phyloP scores from a whole-genome alignment of 1,139 yeast species.

The Blastobotrys malaysiensis region DNA sequence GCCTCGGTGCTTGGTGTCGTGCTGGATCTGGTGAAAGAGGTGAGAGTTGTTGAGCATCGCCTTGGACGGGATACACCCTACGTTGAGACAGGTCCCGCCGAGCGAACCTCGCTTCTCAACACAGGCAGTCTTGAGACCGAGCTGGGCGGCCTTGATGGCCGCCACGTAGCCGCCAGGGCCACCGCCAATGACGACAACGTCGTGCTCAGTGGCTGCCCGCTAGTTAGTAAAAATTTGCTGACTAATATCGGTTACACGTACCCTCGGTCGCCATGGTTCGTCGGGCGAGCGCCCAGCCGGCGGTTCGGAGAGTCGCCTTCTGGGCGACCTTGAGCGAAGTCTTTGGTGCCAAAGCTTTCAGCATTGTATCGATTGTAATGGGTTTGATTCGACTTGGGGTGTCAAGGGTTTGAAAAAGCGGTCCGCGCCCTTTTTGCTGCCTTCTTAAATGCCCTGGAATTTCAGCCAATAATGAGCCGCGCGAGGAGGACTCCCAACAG shows the following conservation, averaged over 20 bases:
- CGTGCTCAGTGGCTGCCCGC: conserved; percentile 48
- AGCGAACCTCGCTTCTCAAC: conserved; percentile 91
- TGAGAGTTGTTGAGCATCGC: conserved; percentile 93
- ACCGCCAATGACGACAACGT: conserved; percentile 93
- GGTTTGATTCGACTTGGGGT: too few relatives aligned
- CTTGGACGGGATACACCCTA: conserved; percentile 98
- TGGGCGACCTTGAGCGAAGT: conserved; percentile 13
- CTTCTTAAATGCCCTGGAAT: not conserved
- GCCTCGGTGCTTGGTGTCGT: conserved; percentile 84
- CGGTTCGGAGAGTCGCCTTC: conserved; percentile 10
- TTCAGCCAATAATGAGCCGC: not conserved
- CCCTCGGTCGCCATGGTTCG: conserved; percentile 26
- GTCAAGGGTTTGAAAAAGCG: not conserved
- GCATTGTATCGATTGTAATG: conserved; percentile 13
- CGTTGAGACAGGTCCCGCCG: conserved; percentile 98
- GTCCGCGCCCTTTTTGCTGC: not conserved
- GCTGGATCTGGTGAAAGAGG: conserved; percentile 79
- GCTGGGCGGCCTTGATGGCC: conserved; percentile 97
- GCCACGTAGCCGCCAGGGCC: conserved; percentile 99
- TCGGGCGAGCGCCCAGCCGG: conserved; percentile 2
- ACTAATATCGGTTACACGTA: conserved; percentile 13
- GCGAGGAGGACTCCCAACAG: too few relatives aligned
- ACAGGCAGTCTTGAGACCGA: conserved; percentile 92
- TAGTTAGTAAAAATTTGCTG: not conserved
- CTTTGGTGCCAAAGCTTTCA: conserved; percentile 16